A percentile compares a stretch with the other conserved stretches of the same genome.
phyloP scores from a whole-genome alignment of 352 stramenopile genomes.

The Elongisporangium prolatum region DNA sequence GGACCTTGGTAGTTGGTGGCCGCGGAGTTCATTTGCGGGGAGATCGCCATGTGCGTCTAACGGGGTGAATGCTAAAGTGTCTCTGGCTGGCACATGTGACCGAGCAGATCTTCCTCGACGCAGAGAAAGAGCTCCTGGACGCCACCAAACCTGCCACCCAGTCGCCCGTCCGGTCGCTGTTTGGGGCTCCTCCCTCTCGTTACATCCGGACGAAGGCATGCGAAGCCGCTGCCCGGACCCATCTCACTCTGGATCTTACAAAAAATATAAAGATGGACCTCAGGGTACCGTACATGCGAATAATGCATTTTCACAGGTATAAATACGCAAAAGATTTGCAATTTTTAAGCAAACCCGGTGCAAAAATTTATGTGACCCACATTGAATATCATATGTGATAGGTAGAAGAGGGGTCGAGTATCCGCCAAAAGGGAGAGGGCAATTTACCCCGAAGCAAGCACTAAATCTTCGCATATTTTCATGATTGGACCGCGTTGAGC shows the following conservation, averaged over 20 bases:
- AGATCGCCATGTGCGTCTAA: not conserved
- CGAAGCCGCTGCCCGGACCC: not conserved
- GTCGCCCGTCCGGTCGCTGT: not conserved
- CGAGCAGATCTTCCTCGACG: not conserved
- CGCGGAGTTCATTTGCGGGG: not conserved
- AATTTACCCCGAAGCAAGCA: not conserved
- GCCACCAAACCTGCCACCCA: not conserved
- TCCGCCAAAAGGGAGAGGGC: not conserved
- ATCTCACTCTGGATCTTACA: not conserved
- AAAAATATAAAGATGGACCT: not conserved
- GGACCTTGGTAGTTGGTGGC: not conserved
- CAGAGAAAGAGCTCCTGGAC: conserved; percentile 6
- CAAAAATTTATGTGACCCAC: not conserved
- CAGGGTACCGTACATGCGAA: not conserved
- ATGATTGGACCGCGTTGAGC: not conserved
- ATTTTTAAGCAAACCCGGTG: not conserved
- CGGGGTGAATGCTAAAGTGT: not conserved
- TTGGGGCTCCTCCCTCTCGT: not conserved
- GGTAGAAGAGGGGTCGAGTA: not conserved
- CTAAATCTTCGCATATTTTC: not conserved
- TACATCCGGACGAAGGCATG: not conserved
- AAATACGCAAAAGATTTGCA: not conserved
- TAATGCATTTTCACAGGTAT: not conserved
- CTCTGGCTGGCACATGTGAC: not conserved
- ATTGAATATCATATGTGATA: not conserved